Evolutionary conservation across 2,329 filamentous ascomycete species (phyloP), one percentile per base, ranked within the genome.

Genomic region (Atkinsonella hypoxylon): DNA sequence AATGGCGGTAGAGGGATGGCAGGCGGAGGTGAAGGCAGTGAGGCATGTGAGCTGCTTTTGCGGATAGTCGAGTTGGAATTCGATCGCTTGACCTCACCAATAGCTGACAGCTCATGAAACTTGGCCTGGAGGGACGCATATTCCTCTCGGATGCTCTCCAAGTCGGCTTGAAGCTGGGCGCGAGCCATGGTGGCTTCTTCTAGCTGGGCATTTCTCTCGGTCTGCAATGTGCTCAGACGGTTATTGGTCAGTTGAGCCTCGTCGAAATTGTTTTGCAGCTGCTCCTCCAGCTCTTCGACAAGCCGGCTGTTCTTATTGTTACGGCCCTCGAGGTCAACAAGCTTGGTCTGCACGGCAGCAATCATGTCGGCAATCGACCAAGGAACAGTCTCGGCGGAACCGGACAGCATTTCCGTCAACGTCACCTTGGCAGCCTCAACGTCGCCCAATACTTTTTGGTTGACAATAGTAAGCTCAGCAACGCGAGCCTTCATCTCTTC

Each of bases 241-340:
- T 95, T 95, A 66, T 81, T 89, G 12, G 84, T 83, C 53, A 81
- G 74, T 62, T 96, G 88, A 53, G 91, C 89, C 64, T 95, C 87
- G 62, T 98, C 93, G 67, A 89, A 98, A 70, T 93, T 96, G 64
- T 79, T 88, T 63, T 91, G 90, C 49, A 98, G 81, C 67, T 98
- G 93, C 60, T 97, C 91, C 68, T 98, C 93, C 5, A 98, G 82
- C 69, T 98, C 91, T 65, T 97, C 89, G 9, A 98, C 88, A 12
- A 98, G 75, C 20, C 89, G 82, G 41, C 87, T 86, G 67, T 93
- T 94, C 76, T 95, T 96, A 72, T 89, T 84, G 74, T 94, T 95
- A 69, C 76, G 76, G 41, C 66, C 73, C 59, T 83, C 77, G 20
- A 85, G 68, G 42, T 83, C 79, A 8, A 63, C 60, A 67, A 85